phyloP scores from a whole-genome alignment of 2,329 filamentous ascomycete genomes.

The Penicillium sp. region DNA sequence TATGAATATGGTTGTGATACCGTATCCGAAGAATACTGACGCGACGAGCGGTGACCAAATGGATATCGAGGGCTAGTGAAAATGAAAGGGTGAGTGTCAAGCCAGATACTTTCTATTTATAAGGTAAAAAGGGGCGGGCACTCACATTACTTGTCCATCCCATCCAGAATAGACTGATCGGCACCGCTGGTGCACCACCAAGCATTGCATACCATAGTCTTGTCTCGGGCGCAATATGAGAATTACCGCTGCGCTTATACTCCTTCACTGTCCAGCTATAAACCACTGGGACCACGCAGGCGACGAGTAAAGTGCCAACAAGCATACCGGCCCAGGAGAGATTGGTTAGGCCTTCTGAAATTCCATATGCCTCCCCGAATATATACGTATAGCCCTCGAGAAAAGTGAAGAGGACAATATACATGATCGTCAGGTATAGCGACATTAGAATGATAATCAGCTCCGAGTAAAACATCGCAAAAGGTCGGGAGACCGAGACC shows the following conservation, averaged over 20 bases:
- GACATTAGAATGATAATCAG: slow-evolving; percentile 32
- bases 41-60: slow-evolving; percentile 55
- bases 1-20: slow-evolving; percentile 54
- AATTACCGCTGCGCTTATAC: neutral
- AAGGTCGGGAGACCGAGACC: slow-evolving; percentile 50
- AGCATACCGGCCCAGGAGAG: slow-evolving; percentile 1
- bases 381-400: slow-evolving; percentile 55
- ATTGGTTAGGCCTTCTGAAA: neutral
- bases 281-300: neutral
- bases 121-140: neutral
- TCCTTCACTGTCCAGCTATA: neutral
- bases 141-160: slow-evolving; percentile 5
- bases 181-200: neutral
- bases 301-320: neutral
- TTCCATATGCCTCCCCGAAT: slow-evolving; percentile 54
- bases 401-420: slow-evolving; percentile 38
- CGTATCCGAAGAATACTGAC: slow-evolving; percentile 57
- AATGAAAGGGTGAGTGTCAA: too few species aligned
- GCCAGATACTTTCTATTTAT: too few species aligned
- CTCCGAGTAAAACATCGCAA: slow-evolving; percentile 34
- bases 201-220: slow-evolving; percentile 1
- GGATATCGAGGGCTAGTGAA: neutral
- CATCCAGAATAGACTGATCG: slow-evolving; percentile 7
- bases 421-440: slow-evolving; percentile 34
- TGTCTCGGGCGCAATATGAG: neutral